Base-by-base conservation (phyloP, 2,329 filamentous ascomycete species). In the Lithohypha guttulata region DNA sequence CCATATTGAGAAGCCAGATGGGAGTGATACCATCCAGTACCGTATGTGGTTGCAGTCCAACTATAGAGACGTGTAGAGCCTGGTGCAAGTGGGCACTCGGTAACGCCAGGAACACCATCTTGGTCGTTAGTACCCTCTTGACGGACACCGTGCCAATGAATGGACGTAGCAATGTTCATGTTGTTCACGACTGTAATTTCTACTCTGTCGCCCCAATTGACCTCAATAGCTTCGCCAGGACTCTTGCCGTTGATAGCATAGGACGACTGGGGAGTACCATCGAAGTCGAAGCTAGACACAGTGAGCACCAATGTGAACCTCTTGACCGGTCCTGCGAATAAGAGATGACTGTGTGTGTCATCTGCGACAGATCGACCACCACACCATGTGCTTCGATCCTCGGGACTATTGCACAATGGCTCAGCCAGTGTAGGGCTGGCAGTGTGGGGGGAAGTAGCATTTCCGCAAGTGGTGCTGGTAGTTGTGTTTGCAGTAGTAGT, bases 211-310 rank as follows among this genome's bases (percentile, higher is more conserved):
- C 74, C 75, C 73, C 73, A 78, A 55, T 77, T 69, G 13, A 71
- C 77, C 43, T 71, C 68, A 39, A 86, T 74, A 10, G 68, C 62
- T 1, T 81, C 81, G 0, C 78, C 81, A 1, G 81, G 81, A 44
- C 73, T 79, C 29, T 74, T 68, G 6, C 71, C 73, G 53, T 81
- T 80, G 53, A 82, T 80, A 22, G 78, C 73, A 38, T 85, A 71
- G 64, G 80, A 51, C 6, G 64, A 60, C 7, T 69, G 61, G 13
- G 60, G 61, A 27, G 34, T 41, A 29, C 46, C 48, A 28, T 49
- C 47, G 29, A 42, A 45, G 36, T 45, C 29, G 10, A 44, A 20
- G 8, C 20, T 13, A 19, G 26, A 30, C 3, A 36, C 27, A 9
- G 43, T 44, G 26, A 51, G 44, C 1, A 26, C 35, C 23, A 51